Percentiles rank a stretch among this genome's conserved stretches.
These are phyloP conservation scores for Fraxinus platypoda DNA, from an alignment of 305 asterid species.

Conservation along the genomic window DNA sequence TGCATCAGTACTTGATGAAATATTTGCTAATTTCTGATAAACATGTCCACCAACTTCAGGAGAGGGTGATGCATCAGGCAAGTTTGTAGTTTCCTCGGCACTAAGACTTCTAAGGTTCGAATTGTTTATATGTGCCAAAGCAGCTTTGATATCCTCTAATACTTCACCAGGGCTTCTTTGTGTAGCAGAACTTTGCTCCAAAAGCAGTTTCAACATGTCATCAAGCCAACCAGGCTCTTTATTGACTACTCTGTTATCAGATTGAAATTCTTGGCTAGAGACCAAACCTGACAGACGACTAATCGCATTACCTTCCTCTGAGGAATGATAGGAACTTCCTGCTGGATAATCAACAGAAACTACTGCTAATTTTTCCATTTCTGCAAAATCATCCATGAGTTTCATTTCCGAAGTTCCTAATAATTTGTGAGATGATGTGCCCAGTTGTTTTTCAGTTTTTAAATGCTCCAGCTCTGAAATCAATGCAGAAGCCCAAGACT, in stretches of 20 bases:
- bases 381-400: conserved; percentile 88
- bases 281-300: conserved; percentile 22
- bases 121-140: conserved; percentile 26
- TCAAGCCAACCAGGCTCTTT: conserved; percentile 27
- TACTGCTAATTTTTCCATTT: conserved; percentile 81
- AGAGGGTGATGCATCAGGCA: conserved; percentile 19
- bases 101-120: conserved; percentile 2
- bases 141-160: conserved; percentile 47
- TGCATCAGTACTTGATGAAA: conserved; percentile 23
- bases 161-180: conserved; percentile 43
- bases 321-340: conserved; percentile 33
- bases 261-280: conserved; percentile 25
- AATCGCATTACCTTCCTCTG: conserved; percentile 34
- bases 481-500: conserved; percentile 65
- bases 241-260: conserved; percentile 11
- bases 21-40: conserved; percentile 20
- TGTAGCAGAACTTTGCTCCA: conserved; percentile 37
- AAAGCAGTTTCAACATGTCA: conserved; percentile 36
- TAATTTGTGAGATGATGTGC: conserved; percentile 32
- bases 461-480: conserved; percentile 56
- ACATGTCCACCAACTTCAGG: conserved; percentile 25
- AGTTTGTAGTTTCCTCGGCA: conserved; percentile 16
- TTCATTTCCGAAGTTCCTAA: conserved; percentile 65
- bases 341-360: conserved; percentile 40
- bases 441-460: conserved; percentile 39